Percentiles rank a stretch among this genome's conserved stretches.
Conservation (phyloP, 2,329 filamentous ascomycete genomes). For the Mariannaea elegans region DNA sequence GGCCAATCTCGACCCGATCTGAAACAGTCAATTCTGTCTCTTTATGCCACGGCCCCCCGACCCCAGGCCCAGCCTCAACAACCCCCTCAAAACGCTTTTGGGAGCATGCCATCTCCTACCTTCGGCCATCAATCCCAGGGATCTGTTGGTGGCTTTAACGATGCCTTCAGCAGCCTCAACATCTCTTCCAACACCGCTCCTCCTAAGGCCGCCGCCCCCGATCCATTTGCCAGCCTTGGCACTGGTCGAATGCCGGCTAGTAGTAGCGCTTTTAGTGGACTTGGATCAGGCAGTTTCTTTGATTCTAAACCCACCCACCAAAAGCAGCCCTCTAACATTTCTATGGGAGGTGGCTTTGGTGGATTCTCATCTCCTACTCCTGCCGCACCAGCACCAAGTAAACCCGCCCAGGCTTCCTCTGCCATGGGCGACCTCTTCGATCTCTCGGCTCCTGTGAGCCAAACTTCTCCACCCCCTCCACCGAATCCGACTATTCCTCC, state of each 20-base stretch:
- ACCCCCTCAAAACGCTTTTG: slow-evolving; percentile 70
- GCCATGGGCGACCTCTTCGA: slow-evolving; percentile 85
- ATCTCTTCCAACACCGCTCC: slow-evolving; percentile 49
- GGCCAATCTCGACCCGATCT: slow-evolving; percentile 86
- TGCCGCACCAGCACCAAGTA: slow-evolving; percentile 46
- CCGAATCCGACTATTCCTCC: slow-evolving; percentile 51
- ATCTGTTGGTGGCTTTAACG: slow-evolving; percentile 72
- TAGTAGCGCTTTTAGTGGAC: slow-evolving; percentile 56
- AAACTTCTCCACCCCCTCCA: slow-evolving; percentile 54
- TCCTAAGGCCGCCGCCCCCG: slow-evolving; percentile 53
- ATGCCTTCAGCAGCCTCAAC: slow-evolving; percentile 71
- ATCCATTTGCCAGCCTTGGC: slow-evolving; percentile 71
- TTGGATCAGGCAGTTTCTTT: slow-evolving; percentile 85
- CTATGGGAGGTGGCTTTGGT: slow-evolving; percentile 73
- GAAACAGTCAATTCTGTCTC: slow-evolving; percentile 95
- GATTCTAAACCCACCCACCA: slow-evolving; percentile 74
- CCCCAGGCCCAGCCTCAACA: slow-evolving; percentile 67
- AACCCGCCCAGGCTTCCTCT: slow-evolving; percentile 59
- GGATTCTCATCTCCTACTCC: slow-evolving; percentile 61
- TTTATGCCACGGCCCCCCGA: slow-evolving; percentile 87
- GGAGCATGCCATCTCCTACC: slow-evolving; percentile 70
- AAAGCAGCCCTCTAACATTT: slow-evolving; percentile 63
- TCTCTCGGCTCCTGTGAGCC: slow-evolving; percentile 65
- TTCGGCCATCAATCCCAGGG: slow-evolving; percentile 52
- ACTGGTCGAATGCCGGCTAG: slow-evolving; percentile 49